Evolutionary conservation across 768 basidiomycete genomes (phyloP).

Genomic region (Tylopilus balloui): DNA sequence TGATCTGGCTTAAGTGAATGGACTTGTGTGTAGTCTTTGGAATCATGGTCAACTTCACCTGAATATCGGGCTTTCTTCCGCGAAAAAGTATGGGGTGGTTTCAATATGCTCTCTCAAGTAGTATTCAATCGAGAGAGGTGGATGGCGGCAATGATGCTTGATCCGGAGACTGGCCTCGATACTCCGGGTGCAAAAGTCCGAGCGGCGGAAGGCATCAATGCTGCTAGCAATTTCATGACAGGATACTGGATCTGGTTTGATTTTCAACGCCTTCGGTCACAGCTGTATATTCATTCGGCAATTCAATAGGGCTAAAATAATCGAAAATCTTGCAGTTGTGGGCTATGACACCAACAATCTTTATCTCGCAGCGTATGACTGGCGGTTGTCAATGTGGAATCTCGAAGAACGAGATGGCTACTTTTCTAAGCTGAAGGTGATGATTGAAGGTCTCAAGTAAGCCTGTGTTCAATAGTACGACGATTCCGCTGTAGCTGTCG

Average conservation of each 20-base stretch:
- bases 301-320: constrained; percentile 70
- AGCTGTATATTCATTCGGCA: background rate
- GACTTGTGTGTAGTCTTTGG: constrained; percentile 72
- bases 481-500: background rate
- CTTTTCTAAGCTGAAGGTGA: constrained; percentile 76
- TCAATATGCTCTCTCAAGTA: constrained; percentile 79
- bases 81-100: constrained; percentile 79
- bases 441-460: constrained; percentile 76
- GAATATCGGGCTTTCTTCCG: constrained; percentile 88
- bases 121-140: constrained; percentile 84
- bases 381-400: constrained; percentile 85
- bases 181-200: constrained; percentile 81
- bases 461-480: constrained; percentile 15
- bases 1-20: background rate
- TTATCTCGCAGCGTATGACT: constrained; percentile 83
- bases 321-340: constrained; percentile 90
- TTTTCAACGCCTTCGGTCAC: background rate
- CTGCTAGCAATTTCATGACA: constrained; percentile 79
- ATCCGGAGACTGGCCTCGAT: constrained; percentile 88
- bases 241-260: constrained; percentile 92
- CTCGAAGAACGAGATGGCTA: constrained; percentile 89
- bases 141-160: constrained; percentile 87
- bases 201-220: constrained; percentile 89
- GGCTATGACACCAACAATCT: constrained; percentile 92
- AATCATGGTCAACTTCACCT: constrained; percentile 89